Evolutionary conservation across 78 protist species (phyloP).

Genomic region (Thecamonas trahens): DNA sequence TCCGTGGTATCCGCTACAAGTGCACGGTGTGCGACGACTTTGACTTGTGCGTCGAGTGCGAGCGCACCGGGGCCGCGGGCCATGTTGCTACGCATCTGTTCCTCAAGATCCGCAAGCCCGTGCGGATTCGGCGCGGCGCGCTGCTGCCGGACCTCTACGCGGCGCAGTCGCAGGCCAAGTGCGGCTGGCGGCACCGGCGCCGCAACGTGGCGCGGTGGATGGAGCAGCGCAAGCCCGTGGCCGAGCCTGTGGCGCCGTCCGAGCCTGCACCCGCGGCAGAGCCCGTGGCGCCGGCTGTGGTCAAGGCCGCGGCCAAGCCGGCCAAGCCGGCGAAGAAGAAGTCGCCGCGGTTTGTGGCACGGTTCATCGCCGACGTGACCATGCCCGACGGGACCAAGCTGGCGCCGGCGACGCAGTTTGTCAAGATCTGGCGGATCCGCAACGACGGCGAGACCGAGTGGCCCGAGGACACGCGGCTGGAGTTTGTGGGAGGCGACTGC

Average conservation of each 20-base stretch:
- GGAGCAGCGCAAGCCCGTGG: too few relatives aligned
- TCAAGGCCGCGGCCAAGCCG: too few relatives aligned
- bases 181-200: too few relatives aligned
- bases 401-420: slow-evolving; percentile 17
- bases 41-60: slow-evolving; percentile 43
- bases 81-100: slow-evolving; percentile 37
- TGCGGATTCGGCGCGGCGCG: too few relatives aligned
- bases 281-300: too few relatives aligned
- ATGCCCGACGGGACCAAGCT: slow-evolving; percentile 44
- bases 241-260: too few relatives aligned
- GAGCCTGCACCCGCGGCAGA: too few relatives aligned
- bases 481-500: slow-evolving; percentile 47
- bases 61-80: slow-evolving; percentile 10
- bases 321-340: slow-evolving; percentile 8
- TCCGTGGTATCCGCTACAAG: slow-evolving; percentile 38
- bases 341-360: slow-evolving; percentile 13
- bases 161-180: too few relatives aligned
- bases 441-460: slow-evolving; percentile 42
- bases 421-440: slow-evolving; percentile 49
- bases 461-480: slow-evolving; percentile 35
- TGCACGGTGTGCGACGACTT: slow-evolving; percentile 41
- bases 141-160: too few relatives aligned
- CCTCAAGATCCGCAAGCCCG: slow-evolving; percentile 16
- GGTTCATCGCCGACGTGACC: slow-evolving; percentile 49
- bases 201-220: too few relatives aligned